phyloP scores from a whole-genome alignment of 2,329 filamentous ascomycete species.

The Didymosphaeria variabile region DNA sequence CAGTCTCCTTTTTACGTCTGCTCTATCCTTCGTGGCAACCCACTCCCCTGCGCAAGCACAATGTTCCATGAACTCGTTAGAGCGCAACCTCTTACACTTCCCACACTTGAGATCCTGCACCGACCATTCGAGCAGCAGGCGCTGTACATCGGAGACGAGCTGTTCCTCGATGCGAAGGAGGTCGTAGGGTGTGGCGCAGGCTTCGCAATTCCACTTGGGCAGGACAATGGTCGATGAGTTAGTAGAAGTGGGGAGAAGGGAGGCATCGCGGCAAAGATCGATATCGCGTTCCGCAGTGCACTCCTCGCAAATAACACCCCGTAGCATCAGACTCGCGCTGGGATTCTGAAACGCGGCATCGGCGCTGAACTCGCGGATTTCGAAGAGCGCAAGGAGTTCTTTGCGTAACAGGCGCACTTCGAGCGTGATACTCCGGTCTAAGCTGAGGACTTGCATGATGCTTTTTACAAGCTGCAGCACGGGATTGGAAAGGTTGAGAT shows the following conservation, averaged over 20 bases:
- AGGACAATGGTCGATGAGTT: constrained; percentile 61
- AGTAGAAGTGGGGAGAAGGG: constrained; percentile 69
- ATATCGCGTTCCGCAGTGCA: constrained; percentile 90
- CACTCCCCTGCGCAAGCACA: constrained; percentile 92
- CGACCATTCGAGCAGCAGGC: constrained; percentile 79
- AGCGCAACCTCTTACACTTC: constrained; percentile 70
- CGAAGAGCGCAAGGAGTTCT: constrained; percentile 87
- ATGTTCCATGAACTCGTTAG: constrained; percentile 97
- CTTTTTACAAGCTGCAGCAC: constrained; percentile 91
- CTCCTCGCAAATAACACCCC: constrained; percentile 84
- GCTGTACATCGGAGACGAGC: constrained; percentile 79
- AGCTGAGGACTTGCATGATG: constrained; percentile 88
- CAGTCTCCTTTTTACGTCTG: constrained; percentile 71
- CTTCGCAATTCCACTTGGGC: constrained; percentile 77
- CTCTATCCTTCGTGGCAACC: constrained; percentile 74
- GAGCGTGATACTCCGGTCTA: constrained; percentile 89
- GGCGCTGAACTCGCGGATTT: constrained; percentile 90
- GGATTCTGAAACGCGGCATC: constrained; percentile 91
- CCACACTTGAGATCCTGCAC: constrained; percentile 91
- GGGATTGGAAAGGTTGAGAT: constrained; percentile 71
- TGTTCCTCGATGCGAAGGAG: constrained; percentile 84
- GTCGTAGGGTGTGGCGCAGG: constrained; percentile 79
- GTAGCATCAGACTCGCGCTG: constrained; percentile 74
- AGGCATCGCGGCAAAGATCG: constrained; percentile 90
- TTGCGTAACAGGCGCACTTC: constrained; percentile 89